Conservation (phyloP, 2,329 filamentous ascomycete species). For the Sporothrix globosa region DNA sequence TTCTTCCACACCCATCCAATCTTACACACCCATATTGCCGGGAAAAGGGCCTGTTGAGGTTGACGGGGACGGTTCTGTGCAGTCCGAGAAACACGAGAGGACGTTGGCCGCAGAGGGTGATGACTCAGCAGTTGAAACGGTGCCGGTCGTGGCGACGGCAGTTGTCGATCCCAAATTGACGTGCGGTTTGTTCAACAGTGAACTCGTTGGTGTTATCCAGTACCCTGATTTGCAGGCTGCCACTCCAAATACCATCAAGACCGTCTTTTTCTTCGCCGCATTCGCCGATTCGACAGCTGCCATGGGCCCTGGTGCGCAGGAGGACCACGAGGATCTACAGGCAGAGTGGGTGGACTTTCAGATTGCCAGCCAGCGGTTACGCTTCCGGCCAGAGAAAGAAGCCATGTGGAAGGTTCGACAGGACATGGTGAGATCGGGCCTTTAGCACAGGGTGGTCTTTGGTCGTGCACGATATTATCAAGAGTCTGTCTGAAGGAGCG, state of each 20-base stretch:
- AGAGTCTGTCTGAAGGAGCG: no score
- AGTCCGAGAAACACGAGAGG: background rate
- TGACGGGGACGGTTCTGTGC: background rate
- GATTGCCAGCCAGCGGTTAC: constrained; percentile 28
- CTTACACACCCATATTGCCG: background rate
- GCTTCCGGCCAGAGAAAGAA: constrained; percentile 33
- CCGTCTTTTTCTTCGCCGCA: constrained; percentile 49
- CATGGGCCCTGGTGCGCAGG: constrained; percentile 33
- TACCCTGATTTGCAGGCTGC: constrained; percentile 45
- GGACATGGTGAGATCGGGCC: constrained; percentile 33
- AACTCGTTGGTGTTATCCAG: constrained; percentile 45
- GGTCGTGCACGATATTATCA: background rate
- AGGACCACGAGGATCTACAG: constrained; percentile 35
- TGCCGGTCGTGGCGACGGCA: background rate
- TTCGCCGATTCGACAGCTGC: constrained; percentile 32
- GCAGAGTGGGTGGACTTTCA: constrained; percentile 34
- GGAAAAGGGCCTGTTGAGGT: background rate
- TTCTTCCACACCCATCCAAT: background rate
- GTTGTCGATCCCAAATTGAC: constrained; percentile 39
- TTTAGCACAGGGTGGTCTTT: constrained; percentile 30
- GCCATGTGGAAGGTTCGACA: constrained; percentile 32
- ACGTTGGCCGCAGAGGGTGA: background rate
- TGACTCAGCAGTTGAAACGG: background rate
- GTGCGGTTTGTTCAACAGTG: constrained; percentile 42
- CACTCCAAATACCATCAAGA: constrained; percentile 44